These are phyloP conservation scores for Fusarium pseudocircinatum DNA, from an alignment of 2,329 filamentous ascomycete species.

Conservation along the genomic window DNA sequence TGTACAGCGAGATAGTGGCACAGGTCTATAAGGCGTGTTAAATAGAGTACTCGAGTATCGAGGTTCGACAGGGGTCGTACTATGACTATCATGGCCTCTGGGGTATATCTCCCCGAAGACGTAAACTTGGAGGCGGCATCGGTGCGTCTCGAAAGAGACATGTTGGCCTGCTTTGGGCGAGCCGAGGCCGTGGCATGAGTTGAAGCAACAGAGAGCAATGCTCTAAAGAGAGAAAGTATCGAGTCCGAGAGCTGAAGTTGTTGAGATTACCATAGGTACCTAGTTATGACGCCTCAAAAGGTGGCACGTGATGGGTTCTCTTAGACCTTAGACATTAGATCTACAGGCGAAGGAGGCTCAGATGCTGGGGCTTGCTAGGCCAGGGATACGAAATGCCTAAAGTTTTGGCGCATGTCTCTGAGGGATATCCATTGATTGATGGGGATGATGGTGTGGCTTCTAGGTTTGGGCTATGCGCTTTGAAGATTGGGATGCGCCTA, in stretches of 20 bases:
- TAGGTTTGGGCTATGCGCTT: conserved; percentile 12
- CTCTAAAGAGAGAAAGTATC: background rate
- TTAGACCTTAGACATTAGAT: background rate
- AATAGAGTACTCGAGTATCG: background rate
- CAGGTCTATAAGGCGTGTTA: conserved; percentile 13
- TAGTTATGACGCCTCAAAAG: background rate
- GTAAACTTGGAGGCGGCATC: conserved; percentile 9
- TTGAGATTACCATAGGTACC: background rate
- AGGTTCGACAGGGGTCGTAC: conserved; percentile 4
- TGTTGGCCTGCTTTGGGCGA: conserved; percentile 14
- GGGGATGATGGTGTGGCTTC: background rate
- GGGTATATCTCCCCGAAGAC: conserved; percentile 13
- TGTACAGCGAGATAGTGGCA: conserved; percentile 28
- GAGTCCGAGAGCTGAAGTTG: background rate
- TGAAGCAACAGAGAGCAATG: background rate
- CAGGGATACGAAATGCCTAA: background rate
- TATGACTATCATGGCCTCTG: conserved; percentile 33
- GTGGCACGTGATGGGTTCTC: background rate
- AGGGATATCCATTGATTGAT: conserved; percentile 13
- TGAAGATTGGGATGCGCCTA: background rate
- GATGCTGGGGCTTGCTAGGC: background rate
- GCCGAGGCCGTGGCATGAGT: conserved; percentile 8
- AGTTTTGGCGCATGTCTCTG: conserved; percentile 6
- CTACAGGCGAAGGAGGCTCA: conserved; percentile 1
- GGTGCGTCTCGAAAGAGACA: conserved; percentile 11